A percentile compares a stretch with the other conserved stretches of the same genome.
These are phyloP conservation scores for Kurtzmaniella natalensis DNA, from an alignment of 1,139 yeast genomes.

Conservation along the genomic window DNA sequence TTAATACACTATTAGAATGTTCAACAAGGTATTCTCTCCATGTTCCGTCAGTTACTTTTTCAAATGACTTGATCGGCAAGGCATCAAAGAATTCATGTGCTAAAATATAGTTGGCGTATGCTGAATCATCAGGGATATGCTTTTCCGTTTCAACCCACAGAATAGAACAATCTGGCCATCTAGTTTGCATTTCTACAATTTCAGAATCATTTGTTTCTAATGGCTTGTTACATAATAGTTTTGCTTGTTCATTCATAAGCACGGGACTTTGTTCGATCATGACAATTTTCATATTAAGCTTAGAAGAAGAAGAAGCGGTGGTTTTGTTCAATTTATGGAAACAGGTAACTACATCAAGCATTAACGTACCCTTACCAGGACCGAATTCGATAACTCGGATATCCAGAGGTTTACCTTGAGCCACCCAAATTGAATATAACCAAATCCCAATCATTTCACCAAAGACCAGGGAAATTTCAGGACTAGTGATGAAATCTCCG, in stretches of 20 bases:
- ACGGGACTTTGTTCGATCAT: conserved; percentile 73
- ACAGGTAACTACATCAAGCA: conserved; percentile 56
- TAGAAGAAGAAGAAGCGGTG: conserved; percentile 11
- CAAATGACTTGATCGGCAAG: conserved; percentile 70
- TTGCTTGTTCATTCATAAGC: conserved; percentile 54
- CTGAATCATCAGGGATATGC: conserved; percentile 39
- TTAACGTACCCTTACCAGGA: conserved; percentile 81
- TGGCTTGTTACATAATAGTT: conserved; percentile 39
- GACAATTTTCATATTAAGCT: conserved; percentile 38
- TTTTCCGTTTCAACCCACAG: conserved; percentile 71
- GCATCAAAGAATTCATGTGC: conserved; percentile 93
- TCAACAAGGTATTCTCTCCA: conserved; percentile 81
- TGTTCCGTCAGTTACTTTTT: conserved; percentile 49
- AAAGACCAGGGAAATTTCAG: conserved; percentile 83
- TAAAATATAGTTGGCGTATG: conserved; percentile 55
- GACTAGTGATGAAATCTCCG: conserved; percentile 84
- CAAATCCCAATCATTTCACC: conserved; percentile 85
- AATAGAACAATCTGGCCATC: conserved; percentile 47
- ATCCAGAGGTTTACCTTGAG: conserved; percentile 46
- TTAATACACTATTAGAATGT: conserved; percentile 39
- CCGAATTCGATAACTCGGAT: conserved; percentile 78
- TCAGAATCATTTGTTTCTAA: background rate
- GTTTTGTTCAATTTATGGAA: conserved; percentile 39
- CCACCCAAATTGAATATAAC: conserved; percentile 58
- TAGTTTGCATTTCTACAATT: conserved; percentile 23